Conservation (phyloP, 116 monocot species). For the Zostera marina region DNA sequence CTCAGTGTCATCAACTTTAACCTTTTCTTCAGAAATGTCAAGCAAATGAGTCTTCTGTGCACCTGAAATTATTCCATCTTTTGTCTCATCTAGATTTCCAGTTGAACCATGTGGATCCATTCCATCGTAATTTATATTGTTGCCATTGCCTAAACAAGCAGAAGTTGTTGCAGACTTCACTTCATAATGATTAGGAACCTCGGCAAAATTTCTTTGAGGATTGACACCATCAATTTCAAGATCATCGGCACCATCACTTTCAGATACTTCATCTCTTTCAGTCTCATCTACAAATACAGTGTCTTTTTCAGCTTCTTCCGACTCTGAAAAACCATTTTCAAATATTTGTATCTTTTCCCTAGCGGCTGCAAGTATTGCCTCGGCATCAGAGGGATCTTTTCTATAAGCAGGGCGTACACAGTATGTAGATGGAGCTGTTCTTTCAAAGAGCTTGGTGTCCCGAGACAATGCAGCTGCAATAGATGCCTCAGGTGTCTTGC, state of each 20-base stretch:
- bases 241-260: conserved; percentile 74
- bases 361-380: conserved; percentile 51
- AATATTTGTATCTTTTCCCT: conserved; percentile 71
- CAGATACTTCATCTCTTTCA: conserved; percentile 75
- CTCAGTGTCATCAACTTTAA: conserved; percentile 35
- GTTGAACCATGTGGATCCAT: conserved; percentile 7
- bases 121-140: conserved; percentile 4
- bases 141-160: conserved; percentile 11
- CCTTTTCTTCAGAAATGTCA: conserved; percentile 8
- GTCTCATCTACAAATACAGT: conserved; percentile 54
- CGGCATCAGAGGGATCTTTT: conserved; percentile 83
- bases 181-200: conserved; percentile 16
- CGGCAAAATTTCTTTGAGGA: conserved; percentile 18
- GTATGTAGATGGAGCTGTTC: conserved; percentile 93
- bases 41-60: conserved; percentile 5
- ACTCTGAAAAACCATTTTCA: conserved; percentile 67
- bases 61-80: conserved; percentile 7
- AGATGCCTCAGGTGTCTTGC: conserved; percentile 98
- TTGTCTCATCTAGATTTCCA: conserved; percentile 10
- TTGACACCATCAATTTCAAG: conserved; percentile 54
- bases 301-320: conserved; percentile 82
- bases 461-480: conserved; percentile 93
- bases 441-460: conserved; percentile 91
- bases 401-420: conserved; percentile 59
- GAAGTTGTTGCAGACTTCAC: conserved; percentile 11